Evolutionary conservation across 768 basidiomycete species (phyloP).

Genomic region (Lenzites betulinus): DNA sequence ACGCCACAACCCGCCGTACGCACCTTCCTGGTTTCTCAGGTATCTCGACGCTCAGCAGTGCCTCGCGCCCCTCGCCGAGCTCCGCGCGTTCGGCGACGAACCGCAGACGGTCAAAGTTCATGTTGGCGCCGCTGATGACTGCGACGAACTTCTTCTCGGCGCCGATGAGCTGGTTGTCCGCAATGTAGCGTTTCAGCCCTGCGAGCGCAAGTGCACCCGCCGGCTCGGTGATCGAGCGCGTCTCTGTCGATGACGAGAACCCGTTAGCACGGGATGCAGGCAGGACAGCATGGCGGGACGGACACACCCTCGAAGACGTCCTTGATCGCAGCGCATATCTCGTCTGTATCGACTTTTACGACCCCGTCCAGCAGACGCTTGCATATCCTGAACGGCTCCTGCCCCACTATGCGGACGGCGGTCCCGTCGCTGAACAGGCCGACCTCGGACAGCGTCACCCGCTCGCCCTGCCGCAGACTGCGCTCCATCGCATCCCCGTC

Average conservation of each 20-base stretch:
- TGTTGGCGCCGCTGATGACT: conserved; percentile 94
- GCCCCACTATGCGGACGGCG: conserved; percentile 93
- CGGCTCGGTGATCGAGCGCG: conserved; percentile 94
- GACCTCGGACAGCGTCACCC: conserved; percentile 84
- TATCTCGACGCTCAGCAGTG: conserved; percentile 89
- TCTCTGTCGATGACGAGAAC: conserved; percentile 54
- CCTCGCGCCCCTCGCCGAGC: conserved; percentile 94
- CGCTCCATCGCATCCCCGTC: conserved; percentile 94
- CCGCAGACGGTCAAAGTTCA: conserved; percentile 96
- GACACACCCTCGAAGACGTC: conserved; percentile 92
- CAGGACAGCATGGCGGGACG: neutral
- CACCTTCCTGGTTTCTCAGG: conserved; percentile 92
- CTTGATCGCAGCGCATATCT: conserved; percentile 98
- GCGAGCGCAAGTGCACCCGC: conserved; percentile 93
- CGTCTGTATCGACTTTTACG: conserved; percentile 89
- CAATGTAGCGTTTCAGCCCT: conserved; percentile 86
- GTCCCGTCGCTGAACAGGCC: conserved; percentile 98
- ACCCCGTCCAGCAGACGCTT: conserved; percentile 79
- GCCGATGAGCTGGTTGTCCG: conserved; percentile 77
- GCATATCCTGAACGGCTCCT: conserved; percentile 93
- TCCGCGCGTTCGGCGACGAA: conserved; percentile 99
- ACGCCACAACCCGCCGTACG: neutral
- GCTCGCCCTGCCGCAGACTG: conserved; percentile 78
- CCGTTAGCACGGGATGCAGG: neutral
- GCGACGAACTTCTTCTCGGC: conserved; percentile 88